Percentiles rank a stretch among this genome's conserved stretches.
Conservation (phyloP, 345 rosid genomes). For the Aurinia saxatilis region DNA sequence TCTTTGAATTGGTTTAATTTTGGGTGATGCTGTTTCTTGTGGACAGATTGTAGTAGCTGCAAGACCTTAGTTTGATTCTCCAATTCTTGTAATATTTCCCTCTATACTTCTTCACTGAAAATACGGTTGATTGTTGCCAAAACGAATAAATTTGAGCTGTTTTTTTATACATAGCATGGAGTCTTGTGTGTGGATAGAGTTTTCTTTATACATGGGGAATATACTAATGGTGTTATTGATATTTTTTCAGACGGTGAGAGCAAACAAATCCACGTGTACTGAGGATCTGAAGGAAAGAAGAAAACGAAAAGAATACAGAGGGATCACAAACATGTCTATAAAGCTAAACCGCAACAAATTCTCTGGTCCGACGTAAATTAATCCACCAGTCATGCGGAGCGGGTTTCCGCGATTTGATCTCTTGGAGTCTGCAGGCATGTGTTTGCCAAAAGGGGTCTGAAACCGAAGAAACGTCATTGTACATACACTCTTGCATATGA, state of each 20-base stretch:
- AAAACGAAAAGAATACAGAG: not conserved
- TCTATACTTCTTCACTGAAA: not conserved
- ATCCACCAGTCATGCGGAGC: not conserved
- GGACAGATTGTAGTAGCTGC: not conserved
- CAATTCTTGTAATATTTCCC: too few species aligned
- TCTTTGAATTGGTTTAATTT: not conserved
- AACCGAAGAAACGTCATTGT: slow-evolving; percentile 12
- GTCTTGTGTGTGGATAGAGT: not conserved
- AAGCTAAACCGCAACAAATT: not conserved
- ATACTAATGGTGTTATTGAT: not conserved
- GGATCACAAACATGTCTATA: not conserved
- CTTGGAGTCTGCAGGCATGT: not conserved
- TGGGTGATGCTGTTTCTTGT: not conserved
- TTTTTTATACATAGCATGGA: not conserved
- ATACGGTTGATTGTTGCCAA: not conserved
- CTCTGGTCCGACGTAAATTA: not conserved
- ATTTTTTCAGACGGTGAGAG: slow-evolving; percentile 1
- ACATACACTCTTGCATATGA: slow-evolving; percentile 14
- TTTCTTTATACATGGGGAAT: not conserved
- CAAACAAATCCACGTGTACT: not conserved
- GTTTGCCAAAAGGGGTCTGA: slow-evolving; percentile 2
- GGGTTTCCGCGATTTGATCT: not conserved
- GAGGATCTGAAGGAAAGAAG: not conserved
- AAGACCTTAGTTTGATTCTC: not conserved
- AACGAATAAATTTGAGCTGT: not conserved